Conservation (phyloP, 2,329 filamentous ascomycete genomes). For the Metarhizium rileyi region DNA sequence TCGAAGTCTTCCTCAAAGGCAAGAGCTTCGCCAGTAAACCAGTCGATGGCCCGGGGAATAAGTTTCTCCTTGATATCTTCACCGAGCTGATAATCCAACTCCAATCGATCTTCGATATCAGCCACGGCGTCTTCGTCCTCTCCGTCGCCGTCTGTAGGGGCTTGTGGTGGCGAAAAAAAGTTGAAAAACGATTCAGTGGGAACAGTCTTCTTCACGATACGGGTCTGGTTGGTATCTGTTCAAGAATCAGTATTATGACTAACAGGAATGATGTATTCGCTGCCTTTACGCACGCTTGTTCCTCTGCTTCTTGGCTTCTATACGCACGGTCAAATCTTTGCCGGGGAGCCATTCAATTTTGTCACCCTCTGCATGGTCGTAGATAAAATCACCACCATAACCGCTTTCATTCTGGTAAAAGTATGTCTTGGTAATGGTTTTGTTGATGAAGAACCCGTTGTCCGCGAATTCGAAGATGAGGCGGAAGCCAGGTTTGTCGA, state of each 20-base stretch:
- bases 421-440: constrained; percentile 95
- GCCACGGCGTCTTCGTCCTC: constrained; percentile 67
- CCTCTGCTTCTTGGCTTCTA: constrained; percentile 99
- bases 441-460: constrained; percentile 97
- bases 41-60: constrained; percentile 95
- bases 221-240: constrained; percentile 94
- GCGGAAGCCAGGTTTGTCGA: constrained; percentile 95
- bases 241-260: constrained; percentile 3
- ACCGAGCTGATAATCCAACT: constrained; percentile 96
- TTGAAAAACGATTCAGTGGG: constrained; percentile 98
- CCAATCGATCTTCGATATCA: constrained; percentile 94
- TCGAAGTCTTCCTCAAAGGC: constrained; percentile 83
- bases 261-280: background rate
- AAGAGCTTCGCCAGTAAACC: constrained; percentile 97
- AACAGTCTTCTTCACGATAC: constrained; percentile 97
- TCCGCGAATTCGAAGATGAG: constrained; percentile 94
- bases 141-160: constrained; percentile 62
- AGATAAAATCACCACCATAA: constrained; percentile 98
- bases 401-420: constrained; percentile 98
- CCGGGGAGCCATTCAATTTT: constrained; percentile 95
- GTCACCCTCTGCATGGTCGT: constrained; percentile 96
- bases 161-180: constrained; percentile 94
- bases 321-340: constrained; percentile 85
- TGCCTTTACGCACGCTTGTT: constrained; percentile 92
- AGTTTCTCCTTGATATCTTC: constrained; percentile 99